Base-by-base conservation (phyloP, 1,284 basidiomycete species). In the Fomes fomentarius region DNA sequence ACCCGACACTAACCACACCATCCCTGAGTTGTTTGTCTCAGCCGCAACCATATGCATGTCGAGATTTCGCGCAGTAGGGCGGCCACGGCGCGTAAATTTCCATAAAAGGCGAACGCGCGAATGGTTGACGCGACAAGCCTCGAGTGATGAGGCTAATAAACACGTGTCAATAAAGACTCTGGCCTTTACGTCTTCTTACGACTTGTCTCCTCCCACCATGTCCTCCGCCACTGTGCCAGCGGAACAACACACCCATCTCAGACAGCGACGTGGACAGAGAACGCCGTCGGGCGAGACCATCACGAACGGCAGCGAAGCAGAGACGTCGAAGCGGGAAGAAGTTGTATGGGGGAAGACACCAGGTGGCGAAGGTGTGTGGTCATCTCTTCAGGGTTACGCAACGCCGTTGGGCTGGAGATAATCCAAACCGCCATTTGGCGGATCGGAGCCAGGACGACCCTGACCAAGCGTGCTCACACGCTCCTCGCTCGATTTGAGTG, bases 331-430 rank as follows among this genome's bases (percentile, higher is more conserved):
- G 50, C 58, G 58, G 8, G 84, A 85, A 35, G 88, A 92, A 62
- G 77, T 90, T 30, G 90, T 91, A 8, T 94, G 90, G 85, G 93
- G 93, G 15, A 93, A 94, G 73, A 95, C 93, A 0, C 90, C 92
- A 9, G 71, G 79, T 51, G 94, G 93, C 28, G 82, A 87, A 75
- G 91, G 93, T 91, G 62, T 50, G 80, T 71, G n/a, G 34, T 38
- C 21, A 49, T 38, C 42, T 44, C 21, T 22, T 47, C 15, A 19
- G 3, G 19, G 35, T 9, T 4, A n/a, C 35, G 31, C 33, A 26
- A 30, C 22, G 2, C 39, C 28, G n/a, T 15, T 31, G 24, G 47
- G 33, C 22, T 6, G 21, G n/a, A 3, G 17, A 50, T 38, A 40
- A n/a, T 40, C 9, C 41, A 46, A 7, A 31, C 28, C 42, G 34